phyloP scores from a whole-genome alignment of 768 basidiomycete species.

The Pisolithus microcarpus region DNA sequence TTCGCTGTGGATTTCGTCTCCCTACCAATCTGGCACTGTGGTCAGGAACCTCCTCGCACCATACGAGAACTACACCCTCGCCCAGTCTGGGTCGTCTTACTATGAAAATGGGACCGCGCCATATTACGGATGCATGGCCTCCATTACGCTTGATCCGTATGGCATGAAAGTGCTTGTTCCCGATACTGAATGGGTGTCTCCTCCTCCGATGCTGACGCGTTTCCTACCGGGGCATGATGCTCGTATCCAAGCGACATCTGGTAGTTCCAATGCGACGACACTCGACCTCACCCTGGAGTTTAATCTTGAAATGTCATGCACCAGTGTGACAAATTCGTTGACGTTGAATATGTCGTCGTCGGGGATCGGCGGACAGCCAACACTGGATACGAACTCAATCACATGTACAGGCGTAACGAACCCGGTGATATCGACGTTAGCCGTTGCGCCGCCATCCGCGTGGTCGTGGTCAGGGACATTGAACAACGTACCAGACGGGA shows the following conservation, averaged over 20 bases:
- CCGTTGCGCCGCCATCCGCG: slow-evolving; percentile 48
- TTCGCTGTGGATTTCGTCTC: slow-evolving; percentile 69
- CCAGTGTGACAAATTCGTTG: slow-evolving; percentile 55
- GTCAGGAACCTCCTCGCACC: slow-evolving; percentile 78
- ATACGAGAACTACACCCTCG: slow-evolving; percentile 69
- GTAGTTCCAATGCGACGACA: slow-evolving; percentile 43
- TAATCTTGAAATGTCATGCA: slow-evolving; percentile 69
- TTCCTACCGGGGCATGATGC: slow-evolving; percentile 86
- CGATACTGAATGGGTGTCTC: slow-evolving; percentile 53
- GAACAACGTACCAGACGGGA: slow-evolving; percentile 70
- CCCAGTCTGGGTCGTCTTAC: slow-evolving; percentile 59
- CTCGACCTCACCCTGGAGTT: slow-evolving; percentile 74
- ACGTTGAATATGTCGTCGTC: slow-evolving; percentile 66
- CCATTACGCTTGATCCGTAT: slow-evolving; percentile 61
- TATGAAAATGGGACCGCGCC: slow-evolving; percentile 51
- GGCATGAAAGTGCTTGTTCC: slow-evolving; percentile 83
- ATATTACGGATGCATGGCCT: slow-evolving; percentile 66
- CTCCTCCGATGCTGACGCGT: slow-evolving; percentile 66
- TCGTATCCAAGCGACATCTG: slow-evolving; percentile 42
- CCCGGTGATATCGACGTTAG: slow-evolving; percentile 42
- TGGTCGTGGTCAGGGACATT: slow-evolving; percentile 77
- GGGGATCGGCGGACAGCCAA: slow-evolving; percentile 50
- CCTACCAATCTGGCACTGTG: slow-evolving; percentile 51
- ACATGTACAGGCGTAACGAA: slow-evolving; percentile 44
- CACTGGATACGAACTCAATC: slow-evolving; percentile 37